Conservation (phyloP, 495 filamentous ascomycete genomes). For the Amorphotheca resinae region DNA sequence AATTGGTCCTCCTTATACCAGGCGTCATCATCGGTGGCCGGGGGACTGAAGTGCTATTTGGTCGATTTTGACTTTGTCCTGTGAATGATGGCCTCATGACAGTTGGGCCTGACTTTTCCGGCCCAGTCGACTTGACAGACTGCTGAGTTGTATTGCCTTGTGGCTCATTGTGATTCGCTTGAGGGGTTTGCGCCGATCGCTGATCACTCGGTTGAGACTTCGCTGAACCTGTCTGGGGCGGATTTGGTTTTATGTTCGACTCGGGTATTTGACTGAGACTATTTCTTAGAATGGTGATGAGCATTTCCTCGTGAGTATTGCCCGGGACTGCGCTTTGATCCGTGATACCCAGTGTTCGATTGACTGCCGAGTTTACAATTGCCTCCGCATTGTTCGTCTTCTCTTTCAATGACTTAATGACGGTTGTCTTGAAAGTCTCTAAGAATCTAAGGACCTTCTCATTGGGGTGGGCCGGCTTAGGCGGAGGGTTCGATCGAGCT, state of each 20-base stretch:
- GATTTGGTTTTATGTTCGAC: constrained; percentile 3
- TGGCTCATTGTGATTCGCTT: constrained; percentile 10
- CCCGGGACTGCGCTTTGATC: constrained; percentile 8
- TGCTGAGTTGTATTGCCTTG: constrained; percentile 6
- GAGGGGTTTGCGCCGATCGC: constrained; percentile 1
- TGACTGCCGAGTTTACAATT: constrained; percentile 17
- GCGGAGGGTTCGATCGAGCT: neutral
- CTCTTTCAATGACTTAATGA: constrained; percentile 6
- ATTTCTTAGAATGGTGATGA: constrained; percentile 13
- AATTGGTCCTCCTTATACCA: constrained; percentile 13
- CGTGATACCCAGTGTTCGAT: constrained; percentile 12
- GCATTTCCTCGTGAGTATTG: constrained; percentile 10
- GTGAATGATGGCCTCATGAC: constrained; percentile 17
- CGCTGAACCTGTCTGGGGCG: neutral
- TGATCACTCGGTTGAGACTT: neutral
- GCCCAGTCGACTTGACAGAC: neutral
- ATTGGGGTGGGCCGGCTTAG: neutral
- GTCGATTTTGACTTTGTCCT: constrained; percentile 12
- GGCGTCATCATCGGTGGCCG: constrained; percentile 19
- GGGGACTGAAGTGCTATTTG: constrained; percentile 12
- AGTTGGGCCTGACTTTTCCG: constrained; percentile 4
- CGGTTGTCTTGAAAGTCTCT: constrained; percentile 11
- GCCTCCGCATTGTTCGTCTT: constrained; percentile 9
- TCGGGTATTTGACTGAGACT: constrained; percentile 14
- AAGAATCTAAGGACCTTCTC: constrained; percentile 2